Percentiles rank a stretch among this genome's conserved stretches.
Evolutionary conservation across 176 grass and related monocot species (phyloP).

Genomic region (Phyllostachys edulis): DNA sequence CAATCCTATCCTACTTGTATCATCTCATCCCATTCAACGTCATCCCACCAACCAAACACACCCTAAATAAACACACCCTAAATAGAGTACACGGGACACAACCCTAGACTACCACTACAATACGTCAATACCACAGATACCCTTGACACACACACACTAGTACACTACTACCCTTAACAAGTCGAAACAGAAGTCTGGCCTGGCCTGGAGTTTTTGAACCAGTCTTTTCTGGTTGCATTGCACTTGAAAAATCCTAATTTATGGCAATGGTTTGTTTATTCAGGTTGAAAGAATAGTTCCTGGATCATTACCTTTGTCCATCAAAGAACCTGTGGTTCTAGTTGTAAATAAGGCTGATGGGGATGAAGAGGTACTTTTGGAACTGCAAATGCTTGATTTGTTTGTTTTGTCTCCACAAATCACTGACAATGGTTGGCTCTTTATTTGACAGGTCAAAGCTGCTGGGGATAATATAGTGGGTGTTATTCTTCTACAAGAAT

Average conservation of each 20-base stretch:
- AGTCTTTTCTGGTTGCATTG: neutral
- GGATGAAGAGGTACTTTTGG: slow-evolving; percentile 78
- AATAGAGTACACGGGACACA: neutral
- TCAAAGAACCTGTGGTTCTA: slow-evolving; percentile 66
- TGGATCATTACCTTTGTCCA: slow-evolving; percentile 57
- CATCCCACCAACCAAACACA: too few relatives aligned
- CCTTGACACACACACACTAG: neutral
- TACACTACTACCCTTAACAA: neutral
- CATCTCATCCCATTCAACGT: too few relatives aligned
- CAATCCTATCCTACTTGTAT: too few relatives aligned
- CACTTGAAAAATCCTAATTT: slow-evolving; percentile 1
- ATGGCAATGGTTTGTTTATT: slow-evolving; percentile 23
- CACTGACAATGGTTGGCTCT: slow-evolving; percentile 8
- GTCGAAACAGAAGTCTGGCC: neutral
- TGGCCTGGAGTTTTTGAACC: slow-evolving; percentile 6
- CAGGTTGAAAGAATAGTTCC: slow-evolving; percentile 92
- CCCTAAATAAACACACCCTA: neutral
- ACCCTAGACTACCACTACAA: neutral
- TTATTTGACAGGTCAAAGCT: slow-evolving; percentile 69
- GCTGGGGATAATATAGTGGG: slow-evolving; percentile 92
- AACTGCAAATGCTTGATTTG: slow-evolving; percentile 10
- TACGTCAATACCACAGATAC: neutral
- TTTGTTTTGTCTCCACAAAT: neutral
- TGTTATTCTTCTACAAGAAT: slow-evolving; percentile 84
- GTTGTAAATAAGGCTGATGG: slow-evolving; percentile 93